phyloP scores from a whole-genome alignment of 345 rosid genomes.

The Rhodamnia argentea region DNA sequence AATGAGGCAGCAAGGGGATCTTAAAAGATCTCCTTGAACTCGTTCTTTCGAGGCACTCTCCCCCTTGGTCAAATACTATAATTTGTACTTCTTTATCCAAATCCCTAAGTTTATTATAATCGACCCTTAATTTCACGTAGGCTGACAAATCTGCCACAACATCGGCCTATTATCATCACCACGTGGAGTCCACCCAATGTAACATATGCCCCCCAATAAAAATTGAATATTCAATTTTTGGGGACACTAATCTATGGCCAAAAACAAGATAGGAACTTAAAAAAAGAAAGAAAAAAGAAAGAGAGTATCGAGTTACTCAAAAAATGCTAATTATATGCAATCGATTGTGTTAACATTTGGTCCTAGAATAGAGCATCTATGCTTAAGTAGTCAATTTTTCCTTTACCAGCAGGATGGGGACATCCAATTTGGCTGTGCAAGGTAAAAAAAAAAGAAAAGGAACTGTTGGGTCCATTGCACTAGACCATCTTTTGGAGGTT shows the following conservation, averaged over 20 bases:
- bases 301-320: background rate
- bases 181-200: background rate
- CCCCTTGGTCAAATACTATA: background rate
- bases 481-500: background rate
- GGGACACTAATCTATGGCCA: background rate
- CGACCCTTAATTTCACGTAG: background rate
- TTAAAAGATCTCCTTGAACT: background rate
- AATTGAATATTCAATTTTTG: background rate
- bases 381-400: background rate
- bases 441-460: too few relatives aligned
- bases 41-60: background rate
- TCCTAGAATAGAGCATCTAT: background rate
- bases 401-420: background rate
- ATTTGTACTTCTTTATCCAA: background rate
- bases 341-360: background rate
- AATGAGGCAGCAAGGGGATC: constrained; percentile 1
- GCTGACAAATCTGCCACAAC: background rate
- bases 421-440: background rate
- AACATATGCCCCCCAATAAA: background rate
- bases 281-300: background rate
- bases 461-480: background rate
- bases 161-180: background rate
- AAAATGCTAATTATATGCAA: background rate
- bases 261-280: too few relatives aligned
- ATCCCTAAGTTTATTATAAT: background rate